These are phyloP conservation scores for Tricholomella constricta DNA, from an alignment of 768 basidiomycete species.

Conservation along the genomic window DNA sequence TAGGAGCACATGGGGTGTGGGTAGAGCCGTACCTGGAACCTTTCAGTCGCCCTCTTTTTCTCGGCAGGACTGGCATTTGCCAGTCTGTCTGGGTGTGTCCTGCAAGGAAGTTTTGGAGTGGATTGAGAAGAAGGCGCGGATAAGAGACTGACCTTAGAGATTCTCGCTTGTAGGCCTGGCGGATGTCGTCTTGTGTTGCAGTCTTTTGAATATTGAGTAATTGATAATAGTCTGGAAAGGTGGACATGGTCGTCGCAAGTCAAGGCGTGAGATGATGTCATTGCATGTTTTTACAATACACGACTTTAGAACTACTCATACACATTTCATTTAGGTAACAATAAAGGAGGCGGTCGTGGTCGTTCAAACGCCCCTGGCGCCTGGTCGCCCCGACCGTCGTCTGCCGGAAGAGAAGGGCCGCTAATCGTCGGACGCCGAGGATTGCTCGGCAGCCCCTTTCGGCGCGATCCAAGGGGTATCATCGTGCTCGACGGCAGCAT, in stretches of 20 bases:
- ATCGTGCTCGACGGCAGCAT: slow-evolving; percentile 26
- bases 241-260: slow-evolving; percentile 52
- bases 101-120: slow-evolving; percentile 32
- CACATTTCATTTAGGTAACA: slow-evolving; percentile 12
- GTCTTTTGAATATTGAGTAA: slow-evolving; percentile 57
- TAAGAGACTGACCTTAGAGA: slow-evolving; percentile 57
- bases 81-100: slow-evolving; percentile 89
- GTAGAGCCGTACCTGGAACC: slow-evolving; percentile 65
- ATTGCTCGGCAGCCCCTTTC: slow-evolving; percentile 22
- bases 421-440: slow-evolving; percentile 33
- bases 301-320: not conserved
- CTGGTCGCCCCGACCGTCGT: slow-evolving; percentile 21
- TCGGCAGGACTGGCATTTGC: slow-evolving; percentile 70
- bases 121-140: not conserved
- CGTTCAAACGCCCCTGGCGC: slow-evolving; percentile 36
- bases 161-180: slow-evolving; percentile 78
- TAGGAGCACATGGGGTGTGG: slow-evolving; percentile 3
- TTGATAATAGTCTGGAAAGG: slow-evolving; percentile 80
- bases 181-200: slow-evolving; percentile 70
- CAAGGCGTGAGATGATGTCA: not conserved
- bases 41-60: slow-evolving; percentile 75
- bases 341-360: slow-evolving; percentile 43
- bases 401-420: slow-evolving; percentile 23
- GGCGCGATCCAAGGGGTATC: slow-evolving; percentile 32
- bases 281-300: slow-evolving; percentile 6